Percentiles rank a stretch among this genome's conserved stretches.
These are phyloP conservation scores for Solanum chaucha DNA, from an alignment of 257 asterid species.

Conservation along the genomic window DNA sequence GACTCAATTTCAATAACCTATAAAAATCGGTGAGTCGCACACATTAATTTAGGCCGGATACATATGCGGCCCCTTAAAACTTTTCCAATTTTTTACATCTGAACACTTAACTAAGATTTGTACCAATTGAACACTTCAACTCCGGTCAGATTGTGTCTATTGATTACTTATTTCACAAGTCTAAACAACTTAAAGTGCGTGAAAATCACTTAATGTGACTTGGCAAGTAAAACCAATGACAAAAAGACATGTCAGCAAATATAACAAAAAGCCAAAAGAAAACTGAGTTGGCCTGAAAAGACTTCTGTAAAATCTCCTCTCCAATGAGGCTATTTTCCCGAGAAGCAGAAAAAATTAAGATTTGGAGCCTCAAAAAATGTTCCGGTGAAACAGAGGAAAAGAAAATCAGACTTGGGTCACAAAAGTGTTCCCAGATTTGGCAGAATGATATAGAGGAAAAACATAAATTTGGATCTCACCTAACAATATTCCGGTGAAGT, in stretches of 20 bases:
- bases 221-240: background rate
- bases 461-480: background rate
- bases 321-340: background rate
- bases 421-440: background rate
- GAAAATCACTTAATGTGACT: background rate
- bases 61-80: background rate
- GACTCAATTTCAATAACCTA: slow-evolving; percentile 80
- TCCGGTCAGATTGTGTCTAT: background rate
- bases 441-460: background rate
- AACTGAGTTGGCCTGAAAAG: background rate
- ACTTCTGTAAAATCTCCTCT: background rate
- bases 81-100: background rate
- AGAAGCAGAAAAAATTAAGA: background rate
- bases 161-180: background rate
- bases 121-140: background rate
- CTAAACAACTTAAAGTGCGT: background rate
- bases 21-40: slow-evolving; percentile 4
- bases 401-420: background rate
- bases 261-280: background rate
- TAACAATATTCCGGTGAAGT: background rate
- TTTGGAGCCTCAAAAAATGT: background rate
- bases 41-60: background rate
- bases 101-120: background rate
- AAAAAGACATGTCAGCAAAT: background rate
- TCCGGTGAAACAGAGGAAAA: background rate